A percentile compares a stretch with the other conserved stretches of the same genome.
phyloP scores from a whole-genome alignment of 768 basidiomycete genomes.

The Amanita exitialis region DNA sequence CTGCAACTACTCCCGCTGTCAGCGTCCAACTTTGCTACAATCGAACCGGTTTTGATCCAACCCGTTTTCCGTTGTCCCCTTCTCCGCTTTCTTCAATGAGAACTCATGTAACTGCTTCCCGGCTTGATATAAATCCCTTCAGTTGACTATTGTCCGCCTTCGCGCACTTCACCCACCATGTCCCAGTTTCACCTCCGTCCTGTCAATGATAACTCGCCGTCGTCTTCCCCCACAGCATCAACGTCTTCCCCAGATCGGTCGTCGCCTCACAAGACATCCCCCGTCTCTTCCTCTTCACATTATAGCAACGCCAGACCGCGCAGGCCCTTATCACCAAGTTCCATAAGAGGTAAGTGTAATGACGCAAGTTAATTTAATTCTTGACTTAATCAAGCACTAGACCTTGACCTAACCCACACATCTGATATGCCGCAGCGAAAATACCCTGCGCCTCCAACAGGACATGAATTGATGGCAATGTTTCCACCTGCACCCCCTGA shows the following conservation, averaged over 20 bases:
- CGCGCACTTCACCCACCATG: slow-evolving; percentile 14
- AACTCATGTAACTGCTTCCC: slow-evolving; percentile 16
- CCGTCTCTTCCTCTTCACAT: slow-evolving; percentile 17
- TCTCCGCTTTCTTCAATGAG: slow-evolving; percentile 8
- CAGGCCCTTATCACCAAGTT: slow-evolving; percentile 54
- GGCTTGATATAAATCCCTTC: slow-evolving; percentile 19
- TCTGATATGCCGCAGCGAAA: slow-evolving; percentile 41
- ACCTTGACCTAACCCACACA: slow-evolving; percentile 53
- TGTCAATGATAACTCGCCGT: slow-evolving; percentile 35
- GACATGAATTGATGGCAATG: slow-evolving; percentile 79
- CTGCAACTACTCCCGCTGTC: slow-evolving; percentile 6
- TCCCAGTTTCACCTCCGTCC: slow-evolving; percentile 47
- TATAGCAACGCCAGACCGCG: slow-evolving; percentile 19
- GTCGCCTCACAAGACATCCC: slow-evolving; percentile 20
- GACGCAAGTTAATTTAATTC: neutral
- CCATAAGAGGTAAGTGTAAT: slow-evolving; percentile 41
- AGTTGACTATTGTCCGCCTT: slow-evolving; percentile 6
- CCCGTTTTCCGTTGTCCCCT: slow-evolving; percentile 17
- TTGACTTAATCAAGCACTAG: slow-evolving; percentile 20
- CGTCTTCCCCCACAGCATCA: slow-evolving; percentile 43
- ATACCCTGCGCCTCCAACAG: slow-evolving; percentile 69
- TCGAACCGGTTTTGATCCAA: slow-evolving; percentile 20
- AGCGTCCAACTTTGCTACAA: slow-evolving; percentile 7
- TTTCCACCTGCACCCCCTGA: slow-evolving; percentile 66
- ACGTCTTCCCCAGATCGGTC: slow-evolving; percentile 34